Evolutionary conservation across 768 basidiomycete species (phyloP).

Genomic region (Tylopilus cervinicoccineus): DNA sequence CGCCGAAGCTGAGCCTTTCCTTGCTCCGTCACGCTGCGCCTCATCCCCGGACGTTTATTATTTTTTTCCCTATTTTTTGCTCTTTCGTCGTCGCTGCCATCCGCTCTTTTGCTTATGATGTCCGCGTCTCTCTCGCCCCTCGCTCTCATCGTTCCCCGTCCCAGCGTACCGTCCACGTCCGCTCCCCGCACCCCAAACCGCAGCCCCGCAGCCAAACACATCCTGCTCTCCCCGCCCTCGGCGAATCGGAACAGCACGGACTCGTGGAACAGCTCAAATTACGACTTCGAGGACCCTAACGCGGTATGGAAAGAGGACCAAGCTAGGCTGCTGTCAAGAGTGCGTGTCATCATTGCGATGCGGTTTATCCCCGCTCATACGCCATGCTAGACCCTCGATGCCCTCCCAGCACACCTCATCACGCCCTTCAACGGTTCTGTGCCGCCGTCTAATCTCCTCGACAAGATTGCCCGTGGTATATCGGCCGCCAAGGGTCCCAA

Average conservation of each 20-base stretch:
- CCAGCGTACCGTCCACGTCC: slow-evolving; percentile 26
- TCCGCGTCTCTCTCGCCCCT: slow-evolving; percentile 49
- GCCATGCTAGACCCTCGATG: slow-evolving; percentile 61
- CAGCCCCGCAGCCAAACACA: slow-evolving; percentile 50
- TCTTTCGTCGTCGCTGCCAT: slow-evolving; percentile 37
- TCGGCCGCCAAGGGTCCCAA: slow-evolving; percentile 66
- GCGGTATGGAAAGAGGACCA: slow-evolving; percentile 77
- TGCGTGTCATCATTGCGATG: slow-evolving; percentile 29
- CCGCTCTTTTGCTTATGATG: slow-evolving; percentile 41
- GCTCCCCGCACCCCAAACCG: slow-evolving; percentile 59
- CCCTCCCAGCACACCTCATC: slow-evolving; percentile 76
- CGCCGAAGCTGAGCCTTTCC: slow-evolving; percentile 19
- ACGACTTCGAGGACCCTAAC: slow-evolving; percentile 56
- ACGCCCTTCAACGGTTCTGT: slow-evolving; percentile 84
- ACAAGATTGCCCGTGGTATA: slow-evolving; percentile 81
- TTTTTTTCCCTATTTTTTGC: slow-evolving; percentile 2
- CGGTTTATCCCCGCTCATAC: slow-evolving; percentile 5
- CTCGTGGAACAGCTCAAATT: slow-evolving; percentile 82
- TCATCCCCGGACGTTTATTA: slow-evolving; percentile 17
- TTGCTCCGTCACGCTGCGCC: slow-evolving; percentile 11
- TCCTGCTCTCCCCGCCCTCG: slow-evolving; percentile 43
- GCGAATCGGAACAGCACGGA: slow-evolving; percentile 64
- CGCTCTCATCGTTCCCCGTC: slow-evolving; percentile 61
- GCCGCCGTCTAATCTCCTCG: slow-evolving; percentile 81
- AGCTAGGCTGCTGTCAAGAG: slow-evolving; percentile 60